Evolutionary conservation across 192 early-diverging fungal species (phyloP), one percentile per base, ranked within the genome.

Genomic region (Rhizophagus sp.): DNA sequence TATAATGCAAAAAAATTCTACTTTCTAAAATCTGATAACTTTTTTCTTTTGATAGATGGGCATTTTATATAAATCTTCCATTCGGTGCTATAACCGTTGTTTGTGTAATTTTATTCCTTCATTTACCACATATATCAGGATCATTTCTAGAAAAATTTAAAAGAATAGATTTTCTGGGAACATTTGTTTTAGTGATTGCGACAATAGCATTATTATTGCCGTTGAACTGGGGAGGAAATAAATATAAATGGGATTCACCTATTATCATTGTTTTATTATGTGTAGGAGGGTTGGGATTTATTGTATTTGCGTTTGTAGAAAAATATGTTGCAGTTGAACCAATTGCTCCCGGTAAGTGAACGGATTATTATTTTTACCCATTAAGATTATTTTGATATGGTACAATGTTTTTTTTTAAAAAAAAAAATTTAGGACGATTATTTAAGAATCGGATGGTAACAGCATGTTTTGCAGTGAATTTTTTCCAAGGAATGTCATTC

Each of bases 221-320:
- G 2, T 80, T 97, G 0, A 90, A 94, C 81, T 88, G 91, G 83
- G 95, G 93, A 73, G 96, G 95, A 22, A 85, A 82, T 69, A 76
- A 84, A 39, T 94, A 89, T 80, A 85, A 84, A 4, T 96, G 95
- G 95, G 82, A 83, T 33, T 86, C 87, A 3, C 86, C 88, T n/a
- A 73, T 88, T 5, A 84, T 92, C 24, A 88, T 91, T 67, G 79
- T 83, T 36, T 82, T 93, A 34, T 88, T 92, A 39, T 80, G 82
- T 13, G 75, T 92, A 49, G 91, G 92, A n/a, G 79, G 68, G 19
- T 62, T 86, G 6, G 49, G 90, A 24, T 72, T 90, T 36, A 27
- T 80, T 8, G 82, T 81, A 12, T 95, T 95, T 75, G 86, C 85
- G 3, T 82, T 83, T 34, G 83, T 94, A 33, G 95, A 97, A 84